phyloP scores from a whole-genome alignment of 257 asterid genomes.

The Ophiorrhiza pumila region DNA sequence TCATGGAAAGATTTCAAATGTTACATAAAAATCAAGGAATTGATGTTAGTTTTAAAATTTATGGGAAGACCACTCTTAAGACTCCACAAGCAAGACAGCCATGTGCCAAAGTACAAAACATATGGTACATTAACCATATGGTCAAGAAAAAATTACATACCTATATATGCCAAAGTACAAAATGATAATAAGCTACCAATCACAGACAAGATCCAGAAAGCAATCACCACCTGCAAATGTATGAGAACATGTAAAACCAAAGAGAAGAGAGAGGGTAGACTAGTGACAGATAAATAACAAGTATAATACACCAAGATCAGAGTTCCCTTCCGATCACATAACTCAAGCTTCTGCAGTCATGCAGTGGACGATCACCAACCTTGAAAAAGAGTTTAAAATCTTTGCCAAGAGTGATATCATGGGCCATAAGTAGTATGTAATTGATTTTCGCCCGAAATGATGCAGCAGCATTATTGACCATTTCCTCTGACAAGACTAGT shows the following conservation, averaged over 20 bases:
- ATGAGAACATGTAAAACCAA: constrained; percentile 18
- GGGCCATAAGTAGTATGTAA: constrained; percentile 94
- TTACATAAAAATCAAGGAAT: background rate
- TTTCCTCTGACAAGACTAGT: constrained; percentile 88
- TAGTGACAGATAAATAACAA: background rate
- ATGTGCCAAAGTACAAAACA: too few relatives aligned
- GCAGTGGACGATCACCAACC: constrained; percentile 43
- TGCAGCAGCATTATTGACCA: constrained; percentile 88
- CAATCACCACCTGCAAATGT: constrained; percentile 85
- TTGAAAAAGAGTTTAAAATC: constrained; percentile 88
- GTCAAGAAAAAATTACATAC: constrained; percentile 34
- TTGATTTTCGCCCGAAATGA: constrained; percentile 90
- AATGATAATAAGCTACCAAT: constrained; percentile 82
- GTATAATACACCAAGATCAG: background rate
- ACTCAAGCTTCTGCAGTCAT: constrained; percentile 1
- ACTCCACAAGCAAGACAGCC: constrained; percentile 4
- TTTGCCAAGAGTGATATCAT: constrained; percentile 91
- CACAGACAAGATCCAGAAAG: constrained; percentile 86
- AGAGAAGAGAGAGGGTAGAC: background rate
- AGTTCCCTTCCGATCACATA: background rate
- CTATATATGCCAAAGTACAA: constrained; percentile 77
- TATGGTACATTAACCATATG: constrained; percentile 9
- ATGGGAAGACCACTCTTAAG: background rate
- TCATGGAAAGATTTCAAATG: background rate
- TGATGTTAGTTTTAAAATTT: background rate